phyloP scores from a whole-genome alignment of 2,329 filamentous ascomycete species.

The Phyllosticta citriasiana region DNA sequence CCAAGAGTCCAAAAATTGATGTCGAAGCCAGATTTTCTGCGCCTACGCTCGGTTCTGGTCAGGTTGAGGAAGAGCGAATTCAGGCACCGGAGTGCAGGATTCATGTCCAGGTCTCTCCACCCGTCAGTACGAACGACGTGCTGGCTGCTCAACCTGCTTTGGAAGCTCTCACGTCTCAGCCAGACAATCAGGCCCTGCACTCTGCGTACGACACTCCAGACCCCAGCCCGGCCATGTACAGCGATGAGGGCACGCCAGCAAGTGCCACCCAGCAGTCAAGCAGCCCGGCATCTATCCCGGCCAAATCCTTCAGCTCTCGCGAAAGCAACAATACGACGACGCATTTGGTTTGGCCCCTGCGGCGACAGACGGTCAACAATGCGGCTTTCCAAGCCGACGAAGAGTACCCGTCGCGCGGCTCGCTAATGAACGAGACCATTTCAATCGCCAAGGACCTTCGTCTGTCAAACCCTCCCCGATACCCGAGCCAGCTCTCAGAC shows the following conservation, averaged over 20 bases:
- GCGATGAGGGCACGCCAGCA: slow-evolving; percentile 3
- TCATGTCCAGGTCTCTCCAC: neutral
- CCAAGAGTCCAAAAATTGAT: slow-evolving; percentile 1
- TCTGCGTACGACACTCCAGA: slow-evolving; percentile 1
- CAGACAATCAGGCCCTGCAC: neutral
- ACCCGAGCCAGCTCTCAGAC: slow-evolving; percentile 32
- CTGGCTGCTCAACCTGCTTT: neutral
- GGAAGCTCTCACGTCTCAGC: neutral
- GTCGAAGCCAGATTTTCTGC: slow-evolving; percentile 1
- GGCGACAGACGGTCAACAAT: neutral
- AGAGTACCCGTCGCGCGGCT: neutral
- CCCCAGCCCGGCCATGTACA: slow-evolving; percentile 1
- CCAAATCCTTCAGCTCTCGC: slow-evolving; percentile 12
- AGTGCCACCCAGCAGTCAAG: slow-evolving; percentile 8
- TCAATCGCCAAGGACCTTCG: slow-evolving; percentile 21
- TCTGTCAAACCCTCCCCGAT: slow-evolving; percentile 20
- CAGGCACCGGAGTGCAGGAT: neutral
- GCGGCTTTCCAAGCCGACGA: neutral
- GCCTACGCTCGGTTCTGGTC: neutral
- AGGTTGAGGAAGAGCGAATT: neutral
- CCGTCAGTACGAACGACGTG: neutral
- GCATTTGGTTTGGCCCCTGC: slow-evolving; percentile 21
- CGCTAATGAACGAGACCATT: slow-evolving; percentile 1
- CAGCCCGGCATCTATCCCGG: slow-evolving; percentile 1
- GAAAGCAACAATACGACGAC: slow-evolving; percentile 26